These are phyloP conservation scores for Neocatenulostroma microsporum DNA, from an alignment of 2,329 filamentous ascomycete species.

Conservation along the genomic window DNA sequence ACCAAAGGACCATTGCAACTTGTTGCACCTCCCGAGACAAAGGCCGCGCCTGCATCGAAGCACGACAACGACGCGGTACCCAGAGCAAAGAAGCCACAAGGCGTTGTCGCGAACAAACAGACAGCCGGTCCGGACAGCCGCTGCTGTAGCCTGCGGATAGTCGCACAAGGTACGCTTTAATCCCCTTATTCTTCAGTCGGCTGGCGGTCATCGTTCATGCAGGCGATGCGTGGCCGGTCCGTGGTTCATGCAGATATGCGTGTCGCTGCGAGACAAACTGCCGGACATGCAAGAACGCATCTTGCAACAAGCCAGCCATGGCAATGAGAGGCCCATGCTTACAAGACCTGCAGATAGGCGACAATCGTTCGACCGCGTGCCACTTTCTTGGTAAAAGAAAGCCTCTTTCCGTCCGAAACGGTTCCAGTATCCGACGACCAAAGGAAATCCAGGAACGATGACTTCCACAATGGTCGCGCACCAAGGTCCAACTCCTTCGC, in stretches of 20 bases:
- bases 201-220: not conserved
- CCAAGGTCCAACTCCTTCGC: conserved; percentile 18
- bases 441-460: conserved; percentile 12
- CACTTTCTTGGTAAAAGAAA: conserved; percentile 6
- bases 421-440: not conserved
- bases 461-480: conserved; percentile 20
- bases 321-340: conserved; percentile 23
- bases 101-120: conserved; percentile 21
- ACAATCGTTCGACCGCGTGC: no score
- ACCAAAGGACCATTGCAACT: no score
- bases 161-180: conserved; percentile 21
- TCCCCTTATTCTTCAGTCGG: not conserved
- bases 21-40: conserved; percentile 21
- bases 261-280: conserved; percentile 23
- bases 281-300: conserved; percentile 10
- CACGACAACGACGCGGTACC: conserved; percentile 16
- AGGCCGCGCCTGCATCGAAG: conserved; percentile 18
- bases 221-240: conserved; percentile 1
- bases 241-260: conserved; percentile 19
- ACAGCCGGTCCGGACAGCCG: no score
- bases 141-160: conserved; percentile 22
- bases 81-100: conserved; percentile 16
- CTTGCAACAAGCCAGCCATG: conserved; percentile 7
- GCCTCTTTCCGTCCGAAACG: conserved; percentile 1
- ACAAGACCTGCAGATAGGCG: conserved; percentile 28